Percentiles rank a stretch among this genome's conserved stretches.
These are phyloP conservation scores for Trifolium fragiferum DNA, from an alignment of 306 rosid species.

Conservation along the genomic window DNA sequence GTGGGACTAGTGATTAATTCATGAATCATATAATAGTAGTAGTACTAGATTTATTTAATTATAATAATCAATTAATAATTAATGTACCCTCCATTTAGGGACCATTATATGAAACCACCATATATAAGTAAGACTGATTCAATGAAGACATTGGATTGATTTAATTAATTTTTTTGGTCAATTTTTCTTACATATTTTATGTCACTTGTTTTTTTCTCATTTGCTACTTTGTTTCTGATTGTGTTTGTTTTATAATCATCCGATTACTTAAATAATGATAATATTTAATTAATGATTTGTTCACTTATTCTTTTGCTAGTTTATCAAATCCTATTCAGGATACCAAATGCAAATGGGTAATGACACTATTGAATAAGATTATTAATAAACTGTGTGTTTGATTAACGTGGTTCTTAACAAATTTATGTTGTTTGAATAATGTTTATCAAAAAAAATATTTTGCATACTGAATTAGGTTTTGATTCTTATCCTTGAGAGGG, in stretches of 20 bases:
- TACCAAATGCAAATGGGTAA: too few relatives aligned
- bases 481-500: too few relatives aligned
- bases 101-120: not conserved
- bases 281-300: not conserved
- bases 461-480: too few relatives aligned
- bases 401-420: too few relatives aligned
- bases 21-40: not conserved
- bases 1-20: slow-evolving; percentile 51
- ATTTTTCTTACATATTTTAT: not conserved
- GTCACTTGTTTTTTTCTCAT: not conserved
- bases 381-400: too few relatives aligned
- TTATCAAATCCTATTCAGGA: too few relatives aligned
- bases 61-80: slow-evolving; percentile 1
- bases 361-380: too few relatives aligned
- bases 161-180: not conserved
- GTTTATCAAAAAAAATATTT: too few relatives aligned
- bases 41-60: slow-evolving; percentile 1
- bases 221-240: not conserved
- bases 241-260: not conserved
- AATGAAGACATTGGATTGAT: not conserved
- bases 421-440: too few relatives aligned
- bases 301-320: not conserved
- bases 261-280: not conserved
- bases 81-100: slow-evolving; percentile 10
- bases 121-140: slow-evolving; percentile 12